Base-by-base conservation (phyloP, 2,329 filamentous ascomycete species). In the Stachybotrys echinatus region DNA sequence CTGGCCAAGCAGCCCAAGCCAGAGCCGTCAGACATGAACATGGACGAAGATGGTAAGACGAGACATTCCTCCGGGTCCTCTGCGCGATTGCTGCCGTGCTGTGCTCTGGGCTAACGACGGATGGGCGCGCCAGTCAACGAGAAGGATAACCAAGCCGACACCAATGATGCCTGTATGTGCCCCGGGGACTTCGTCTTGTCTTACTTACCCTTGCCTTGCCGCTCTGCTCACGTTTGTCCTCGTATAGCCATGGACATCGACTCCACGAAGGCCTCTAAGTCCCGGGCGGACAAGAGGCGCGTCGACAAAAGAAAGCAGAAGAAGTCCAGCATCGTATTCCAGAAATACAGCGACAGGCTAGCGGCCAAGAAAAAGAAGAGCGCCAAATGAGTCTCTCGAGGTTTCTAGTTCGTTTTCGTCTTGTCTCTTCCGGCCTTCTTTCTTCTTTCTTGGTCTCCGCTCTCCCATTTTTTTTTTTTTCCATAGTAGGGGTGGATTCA, bases 1-100 rank as follows among this genome's bases (percentile, higher is more conserved):
- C 68, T 95, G 59, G 88, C 87, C 44, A 78, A 85, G 50, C 84
- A 91, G 64, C 85, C 89, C 52, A 90, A 88, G 67, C 84, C 88
- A n/a, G 67, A 72, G 57, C 65, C 71, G 50, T 67, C 70, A 48
- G 73, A 81, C 55, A 69, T 77, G 57, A 73, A 72, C 50, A 77
- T 81, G 65, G 71, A 74, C 47, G 65, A 63, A 65, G 71, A 74
- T 47, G 65, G 63, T 57, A 63, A 70, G 58, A 49, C 42, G 48
- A 38, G 42, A 37, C 31, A 37, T 17, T 10, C 31, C 31, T 17
- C 8, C 31, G 10, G 10, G 17, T 17, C 31, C 31, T 17, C 31
- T 37, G 8, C n/a, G 10, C 31, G 31, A 8, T 37, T 40, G 17
- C 38, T 40, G 10, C 18, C n/a, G 17, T 20, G 3, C 17, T 40